These are phyloP conservation scores for Pseudisothecium myosuroides DNA, from an alignment of 225 moss, liverwort and hornwort species.

Conservation along the genomic window DNA sequence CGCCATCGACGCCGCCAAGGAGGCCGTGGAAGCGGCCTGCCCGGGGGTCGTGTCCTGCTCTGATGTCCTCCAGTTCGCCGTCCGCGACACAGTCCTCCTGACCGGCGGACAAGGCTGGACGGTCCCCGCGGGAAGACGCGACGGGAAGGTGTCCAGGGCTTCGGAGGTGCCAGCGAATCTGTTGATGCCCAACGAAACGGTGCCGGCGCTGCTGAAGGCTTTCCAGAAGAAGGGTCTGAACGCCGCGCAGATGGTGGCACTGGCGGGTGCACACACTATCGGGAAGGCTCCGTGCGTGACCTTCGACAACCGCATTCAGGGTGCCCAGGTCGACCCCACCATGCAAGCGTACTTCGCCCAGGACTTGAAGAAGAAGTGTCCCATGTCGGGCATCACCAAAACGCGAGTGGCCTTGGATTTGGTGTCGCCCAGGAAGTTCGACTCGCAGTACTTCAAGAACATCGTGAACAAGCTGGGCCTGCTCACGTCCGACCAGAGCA, in stretches of 20 bases:
- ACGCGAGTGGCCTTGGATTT: background rate
- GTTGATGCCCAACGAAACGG: background rate
- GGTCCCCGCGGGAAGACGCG: background rate
- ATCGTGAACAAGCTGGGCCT: background rate
- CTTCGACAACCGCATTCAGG: background rate
- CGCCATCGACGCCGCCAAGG: background rate
- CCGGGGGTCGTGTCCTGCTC: background rate
- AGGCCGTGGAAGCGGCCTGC: background rate
- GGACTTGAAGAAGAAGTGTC: background rate
- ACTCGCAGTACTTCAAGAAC: conserved; percentile 6
- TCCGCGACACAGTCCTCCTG: background rate
- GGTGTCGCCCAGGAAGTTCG: background rate
- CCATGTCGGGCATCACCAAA: background rate
- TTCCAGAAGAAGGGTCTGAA: background rate
- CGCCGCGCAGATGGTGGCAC: background rate
- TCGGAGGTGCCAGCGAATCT: background rate
- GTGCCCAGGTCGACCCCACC: background rate
- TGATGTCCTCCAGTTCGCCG: background rate
- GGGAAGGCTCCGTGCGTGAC: background rate
- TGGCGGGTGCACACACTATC: background rate
- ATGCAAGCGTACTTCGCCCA: background rate
- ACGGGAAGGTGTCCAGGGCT: background rate
- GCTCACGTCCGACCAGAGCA: background rate
- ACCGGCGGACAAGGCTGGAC: background rate
- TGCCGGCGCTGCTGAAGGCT: background rate